Evolutionary conservation across 176 grass and related monocot genomes (phyloP).

Genomic region (Bonia amplexicaulis): DNA sequence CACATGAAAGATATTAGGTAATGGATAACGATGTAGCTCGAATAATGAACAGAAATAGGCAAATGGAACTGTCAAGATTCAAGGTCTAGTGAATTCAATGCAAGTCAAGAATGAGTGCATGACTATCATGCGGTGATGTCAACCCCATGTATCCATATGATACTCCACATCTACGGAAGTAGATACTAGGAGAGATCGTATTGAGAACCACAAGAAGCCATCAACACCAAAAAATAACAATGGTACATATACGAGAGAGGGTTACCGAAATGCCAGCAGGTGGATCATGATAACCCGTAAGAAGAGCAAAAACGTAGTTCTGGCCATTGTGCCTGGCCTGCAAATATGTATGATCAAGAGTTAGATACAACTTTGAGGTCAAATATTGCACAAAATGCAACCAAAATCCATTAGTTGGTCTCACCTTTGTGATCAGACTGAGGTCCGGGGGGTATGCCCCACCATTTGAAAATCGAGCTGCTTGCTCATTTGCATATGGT

Average conservation of each 20-base stretch:
- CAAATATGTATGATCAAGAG: not conserved
- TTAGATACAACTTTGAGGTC: not conserved
- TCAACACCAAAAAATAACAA: not conserved
- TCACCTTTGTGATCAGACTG: slow-evolving; percentile 95
- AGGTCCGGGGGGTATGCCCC: slow-evolving; percentile 96
- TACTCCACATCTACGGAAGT: not conserved
- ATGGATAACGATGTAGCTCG: not conserved
- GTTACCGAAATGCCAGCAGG: slow-evolving; percentile 92
- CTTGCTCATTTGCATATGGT: slow-evolving; percentile 92
- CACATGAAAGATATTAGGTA: not conserved
- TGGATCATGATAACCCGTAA: slow-evolving; percentile 96
- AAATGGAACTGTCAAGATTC: not conserved
- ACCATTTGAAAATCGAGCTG: slow-evolving; percentile 92
- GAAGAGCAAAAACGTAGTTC: slow-evolving; percentile 95
- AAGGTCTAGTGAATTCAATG: not conserved
- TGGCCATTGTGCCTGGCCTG: slow-evolving; percentile 94
- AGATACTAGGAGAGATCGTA: not conserved
- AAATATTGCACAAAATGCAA: not conserved
- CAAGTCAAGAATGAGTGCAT: not conserved
- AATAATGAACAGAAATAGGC: not conserved
- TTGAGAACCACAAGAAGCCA: not conserved
- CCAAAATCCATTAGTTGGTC: not conserved
- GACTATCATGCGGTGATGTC: not conserved
- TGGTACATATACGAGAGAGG: not conserved
- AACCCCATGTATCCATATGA: not conserved